Conservation (phyloP, 805 yeast genomes). For the Candida chilensis region DNA sequence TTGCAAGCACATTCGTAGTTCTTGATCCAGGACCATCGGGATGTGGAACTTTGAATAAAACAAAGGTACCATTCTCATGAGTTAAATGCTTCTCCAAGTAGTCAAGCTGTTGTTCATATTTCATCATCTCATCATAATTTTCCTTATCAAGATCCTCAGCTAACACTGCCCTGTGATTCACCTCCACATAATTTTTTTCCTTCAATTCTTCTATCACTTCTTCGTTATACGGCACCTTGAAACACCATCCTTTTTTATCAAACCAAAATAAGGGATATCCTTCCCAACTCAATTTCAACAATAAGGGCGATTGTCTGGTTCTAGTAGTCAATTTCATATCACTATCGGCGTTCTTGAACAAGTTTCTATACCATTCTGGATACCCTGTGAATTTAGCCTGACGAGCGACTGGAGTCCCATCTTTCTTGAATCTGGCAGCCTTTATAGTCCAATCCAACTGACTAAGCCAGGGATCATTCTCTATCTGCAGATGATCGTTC, state of each 20-base stretch:
- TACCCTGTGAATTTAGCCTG: constrained; percentile 78
- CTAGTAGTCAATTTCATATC: constrained; percentile 59
- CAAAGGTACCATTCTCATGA: constrained; percentile 24
- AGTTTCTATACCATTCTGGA: constrained; percentile 86
- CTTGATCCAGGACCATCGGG: constrained; percentile 72
- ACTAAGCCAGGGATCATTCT: constrained; percentile 77
- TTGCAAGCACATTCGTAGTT: constrained; percentile 71
- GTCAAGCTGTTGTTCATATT: too few relatives aligned
- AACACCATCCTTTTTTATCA: constrained; percentile 81
- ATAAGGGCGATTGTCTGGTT: constrained; percentile 66
- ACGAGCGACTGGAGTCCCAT: constrained; percentile 58
- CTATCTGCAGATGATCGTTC: constrained; percentile 28
- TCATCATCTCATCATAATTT: constrained; percentile 2
- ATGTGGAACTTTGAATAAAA: constrained; percentile 86
- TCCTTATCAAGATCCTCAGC: constrained; percentile 5
- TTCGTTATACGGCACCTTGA: constrained; percentile 43
- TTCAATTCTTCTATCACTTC: constrained; percentile 22
- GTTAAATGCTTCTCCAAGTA: constrained; percentile 24
- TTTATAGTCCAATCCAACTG: constrained; percentile 84
- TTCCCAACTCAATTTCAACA: constrained; percentile 80
- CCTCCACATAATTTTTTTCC: constrained; percentile 19
- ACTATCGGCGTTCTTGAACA: constrained; percentile 22
- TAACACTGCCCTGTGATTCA: constrained; percentile 7
- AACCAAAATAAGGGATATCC: constrained; percentile 78
- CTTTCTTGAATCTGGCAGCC: constrained; percentile 53